Evolutionary conservation across 768 basidiomycete species (phyloP).

Genomic region (Boletus huronensis): DNA sequence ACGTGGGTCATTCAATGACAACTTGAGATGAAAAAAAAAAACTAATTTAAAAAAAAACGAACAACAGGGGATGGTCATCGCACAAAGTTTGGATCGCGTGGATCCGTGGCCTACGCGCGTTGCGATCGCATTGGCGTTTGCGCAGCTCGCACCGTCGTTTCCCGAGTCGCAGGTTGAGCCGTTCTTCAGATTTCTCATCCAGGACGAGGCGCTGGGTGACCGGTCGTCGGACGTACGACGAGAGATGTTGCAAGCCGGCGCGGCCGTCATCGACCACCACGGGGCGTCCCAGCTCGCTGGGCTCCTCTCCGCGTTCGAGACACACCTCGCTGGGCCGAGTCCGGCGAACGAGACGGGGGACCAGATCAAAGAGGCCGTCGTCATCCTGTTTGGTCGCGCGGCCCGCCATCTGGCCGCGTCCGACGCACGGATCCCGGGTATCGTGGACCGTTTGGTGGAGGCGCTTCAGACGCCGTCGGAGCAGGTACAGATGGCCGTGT

Average conservation of each 20-base stretch:
- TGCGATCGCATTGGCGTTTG: slow-evolving; percentile 68
- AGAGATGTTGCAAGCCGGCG: slow-evolving; percentile 85
- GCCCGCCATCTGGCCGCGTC: slow-evolving; percentile 80
- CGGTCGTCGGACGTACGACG: slow-evolving; percentile 74
- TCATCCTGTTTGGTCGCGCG: slow-evolving; percentile 90
- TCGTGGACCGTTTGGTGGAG: slow-evolving; percentile 82
- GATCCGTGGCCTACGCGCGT: slow-evolving; percentile 88
- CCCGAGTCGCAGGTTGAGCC: slow-evolving; percentile 54
- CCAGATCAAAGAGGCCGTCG: slow-evolving; percentile 89
- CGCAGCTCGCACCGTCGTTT: slow-evolving; percentile 63
- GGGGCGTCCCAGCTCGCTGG: slow-evolving; percentile 68
- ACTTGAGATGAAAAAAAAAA: too few species aligned
- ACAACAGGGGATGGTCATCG: slow-evolving; percentile 85
- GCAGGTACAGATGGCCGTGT: slow-evolving; percentile 94
- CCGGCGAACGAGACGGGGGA: slow-evolving; percentile 73
- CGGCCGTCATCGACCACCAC: slow-evolving; percentile 75
- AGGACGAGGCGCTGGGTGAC: slow-evolving; percentile 87
- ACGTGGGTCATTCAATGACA: too few species aligned
- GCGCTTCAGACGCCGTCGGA: slow-evolving; percentile 93
- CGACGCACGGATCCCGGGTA: slow-evolving; percentile 72
- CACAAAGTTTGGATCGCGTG: slow-evolving; percentile 75
- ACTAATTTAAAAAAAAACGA: background rate
- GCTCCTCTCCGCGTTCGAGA: slow-evolving; percentile 81
- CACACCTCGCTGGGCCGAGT: slow-evolving; percentile 53
- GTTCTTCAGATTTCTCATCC: slow-evolving; percentile 84